These are phyloP conservation scores for Ochetophila trinervis DNA, from an alignment of 306 rosid species.

Conservation along the genomic window DNA sequence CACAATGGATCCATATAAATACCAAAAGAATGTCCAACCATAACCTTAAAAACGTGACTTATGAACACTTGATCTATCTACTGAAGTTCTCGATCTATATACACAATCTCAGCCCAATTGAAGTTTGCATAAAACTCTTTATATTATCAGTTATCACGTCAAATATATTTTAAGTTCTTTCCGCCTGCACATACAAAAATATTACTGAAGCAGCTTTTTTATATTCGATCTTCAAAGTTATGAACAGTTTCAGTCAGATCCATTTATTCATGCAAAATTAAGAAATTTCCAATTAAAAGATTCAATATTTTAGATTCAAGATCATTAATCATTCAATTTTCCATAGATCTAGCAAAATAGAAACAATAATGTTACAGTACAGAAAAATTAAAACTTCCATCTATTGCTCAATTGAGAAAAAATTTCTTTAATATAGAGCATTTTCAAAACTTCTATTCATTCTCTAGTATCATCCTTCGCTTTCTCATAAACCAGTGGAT, in stretches of 20 bases:
- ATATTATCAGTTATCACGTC: not conserved
- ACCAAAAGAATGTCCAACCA: not conserved
- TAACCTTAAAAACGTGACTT: not conserved
- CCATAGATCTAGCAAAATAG: constrained; percentile 14
- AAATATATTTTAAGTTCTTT: not conserved
- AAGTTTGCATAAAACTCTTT: not conserved
- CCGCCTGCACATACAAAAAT: not conserved
- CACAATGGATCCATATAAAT: not conserved
- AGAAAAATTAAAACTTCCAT: not conserved
- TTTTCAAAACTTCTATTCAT: not conserved
- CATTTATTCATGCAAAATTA: not conserved
- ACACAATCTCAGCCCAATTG: not conserved
- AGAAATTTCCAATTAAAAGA: not conserved
- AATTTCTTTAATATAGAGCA: not conserved
- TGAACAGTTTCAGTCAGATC: not conserved
- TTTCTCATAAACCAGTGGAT: not conserved
- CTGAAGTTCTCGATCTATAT: constrained; percentile 3
- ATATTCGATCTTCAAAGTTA: not conserved
- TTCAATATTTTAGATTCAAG: not conserved
- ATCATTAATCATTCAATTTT: constrained; percentile 1
- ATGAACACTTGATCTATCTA: not conserved
- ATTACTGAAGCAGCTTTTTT: not conserved
- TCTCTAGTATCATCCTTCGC: not conserved
- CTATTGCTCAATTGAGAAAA: not conserved
- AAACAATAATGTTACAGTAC: not conserved